Conservation (phyloP, 2,329 filamentous ascomycete genomes). For the Aspergillus costaricaensis region DNA sequence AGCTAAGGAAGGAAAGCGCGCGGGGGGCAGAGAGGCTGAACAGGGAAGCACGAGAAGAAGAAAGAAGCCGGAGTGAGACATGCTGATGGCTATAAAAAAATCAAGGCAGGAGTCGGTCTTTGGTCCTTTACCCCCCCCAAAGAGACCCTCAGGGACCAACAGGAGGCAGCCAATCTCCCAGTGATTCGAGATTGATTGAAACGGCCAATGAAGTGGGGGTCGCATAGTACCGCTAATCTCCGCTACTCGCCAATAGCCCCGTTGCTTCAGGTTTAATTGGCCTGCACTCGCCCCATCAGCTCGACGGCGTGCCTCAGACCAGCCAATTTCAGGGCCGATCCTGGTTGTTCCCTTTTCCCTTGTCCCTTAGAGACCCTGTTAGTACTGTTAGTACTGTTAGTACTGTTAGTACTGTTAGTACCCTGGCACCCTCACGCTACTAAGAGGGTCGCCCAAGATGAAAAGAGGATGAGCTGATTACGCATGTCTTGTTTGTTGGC, state of each 20-base stretch:
- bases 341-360: neutral
- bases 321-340: neutral
- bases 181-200: neutral
- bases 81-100: neutral
- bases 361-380: neutral
- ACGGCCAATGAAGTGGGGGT: neutral
- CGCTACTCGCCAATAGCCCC: neutral
- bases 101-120: neutral
- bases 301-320: neutral
- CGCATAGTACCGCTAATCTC: neutral
- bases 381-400: neutral
- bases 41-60: slow-evolving; percentile 5
- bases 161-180: neutral
- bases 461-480: neutral
- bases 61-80: neutral
- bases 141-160: neutral
- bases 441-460: neutral
- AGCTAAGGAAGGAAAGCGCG: slow-evolving; percentile 19
- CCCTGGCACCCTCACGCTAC: too few relatives aligned
- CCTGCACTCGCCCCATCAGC: neutral
- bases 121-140: too few relatives aligned
- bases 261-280: neutral
- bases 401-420: too few relatives aligned
- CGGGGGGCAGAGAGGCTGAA: slow-evolving; percentile 5
- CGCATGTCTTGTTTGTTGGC: neutral